These are phyloP conservation scores for Coemansia erecta DNA, from an alignment of 192 early-diverging fungal genomes.

Conservation along the genomic window DNA sequence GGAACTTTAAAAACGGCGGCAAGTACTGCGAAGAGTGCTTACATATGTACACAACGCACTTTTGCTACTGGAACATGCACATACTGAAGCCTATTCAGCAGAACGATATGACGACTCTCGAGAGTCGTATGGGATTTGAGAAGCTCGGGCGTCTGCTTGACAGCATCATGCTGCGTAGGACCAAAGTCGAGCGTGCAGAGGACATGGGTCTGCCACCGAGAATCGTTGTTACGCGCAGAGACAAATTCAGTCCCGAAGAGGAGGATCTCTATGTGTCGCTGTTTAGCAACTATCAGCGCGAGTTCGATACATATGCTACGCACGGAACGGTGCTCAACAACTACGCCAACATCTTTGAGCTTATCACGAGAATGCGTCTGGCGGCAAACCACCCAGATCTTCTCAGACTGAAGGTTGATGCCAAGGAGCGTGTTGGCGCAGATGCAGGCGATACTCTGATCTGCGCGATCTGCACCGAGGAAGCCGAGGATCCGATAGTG, in stretches of 20 bases:
- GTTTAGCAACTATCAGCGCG: conserved; percentile 68
- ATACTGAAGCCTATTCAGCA: conserved; percentile 88
- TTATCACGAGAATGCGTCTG: conserved; percentile 84
- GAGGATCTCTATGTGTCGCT: conserved; percentile 86
- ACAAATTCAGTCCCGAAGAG: conserved; percentile 85
- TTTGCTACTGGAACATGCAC: conserved; percentile 89
- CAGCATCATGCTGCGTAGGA: conserved; percentile 85
- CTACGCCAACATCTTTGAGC: conserved; percentile 92
- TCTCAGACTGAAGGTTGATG: conserved; percentile 59
- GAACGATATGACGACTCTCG: conserved; percentile 25
- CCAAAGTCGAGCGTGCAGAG: conserved; percentile 83
- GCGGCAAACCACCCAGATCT: conserved; percentile 88
- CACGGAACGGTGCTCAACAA: conserved; percentile 84
- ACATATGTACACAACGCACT: conserved; percentile 63
- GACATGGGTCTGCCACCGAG: conserved; percentile 87
- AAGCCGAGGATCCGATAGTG: conserved; percentile 81
- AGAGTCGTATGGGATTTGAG: conserved; percentile 60
- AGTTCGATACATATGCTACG: conserved; percentile 80
- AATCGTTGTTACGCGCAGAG: conserved; percentile 73
- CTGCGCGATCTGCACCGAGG: conserved; percentile 84
- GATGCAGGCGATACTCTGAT: conserved; percentile 67
- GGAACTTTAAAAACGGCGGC: conserved; percentile 54
- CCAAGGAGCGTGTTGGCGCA: conserved; percentile 28
- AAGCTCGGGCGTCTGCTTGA: conserved; percentile 78
- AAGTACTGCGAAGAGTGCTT: conserved; percentile 61